Base-by-base conservation (phyloP, 768 basidiomycete species). In the Tricholoma bakamatsutake region DNA sequence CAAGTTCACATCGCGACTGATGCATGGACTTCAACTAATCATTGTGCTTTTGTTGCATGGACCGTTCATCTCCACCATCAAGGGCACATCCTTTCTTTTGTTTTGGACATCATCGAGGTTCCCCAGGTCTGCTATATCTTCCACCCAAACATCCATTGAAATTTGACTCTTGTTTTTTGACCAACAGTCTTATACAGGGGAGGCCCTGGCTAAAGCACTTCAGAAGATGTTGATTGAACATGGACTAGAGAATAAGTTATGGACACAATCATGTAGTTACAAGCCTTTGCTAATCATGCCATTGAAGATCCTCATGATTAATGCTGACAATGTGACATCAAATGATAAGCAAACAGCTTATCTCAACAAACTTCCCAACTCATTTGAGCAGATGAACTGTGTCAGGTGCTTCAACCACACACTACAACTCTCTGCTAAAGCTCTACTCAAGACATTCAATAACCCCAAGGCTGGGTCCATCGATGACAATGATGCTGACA, bases 401-500 rank as follows among this genome's bases (percentile, higher is more conserved):
- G 66, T 65, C 0, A 46, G 64, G 0, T 80, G 77, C 57, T 76
- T 80, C 50, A 53, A 60, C 1, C 77, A 79, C 48, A 61, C 73
- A 3, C n/a, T 76, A 17, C 74, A 72, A 34, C 61, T 79, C 0
- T 61, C 72, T 2, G 73, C 71, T 0, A 73, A 74, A 50, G 61
- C 58, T 1, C 17, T 75, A 0, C 31, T 77, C 0, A 1, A 53
- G 0, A 60, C 65, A 49, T 78, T 77, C 1, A 58, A 54, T 33
- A 64, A 62, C 1, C 51, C 55, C 24, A 59, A 57, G 1, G 54
- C 68, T 1, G 55, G 11, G 56, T 39, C 37, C 37, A 39, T 39
- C 15, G 6, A 42, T 42, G 40, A 42, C 12, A 18, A 42, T 10
- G 18, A 42, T 18, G 17, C 17, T 42, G 40, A 42, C n/a, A 18